Evolutionary conservation across 2,329 filamentous ascomycete species (phyloP).

Genomic region (Grosmannia serpens): DNA sequence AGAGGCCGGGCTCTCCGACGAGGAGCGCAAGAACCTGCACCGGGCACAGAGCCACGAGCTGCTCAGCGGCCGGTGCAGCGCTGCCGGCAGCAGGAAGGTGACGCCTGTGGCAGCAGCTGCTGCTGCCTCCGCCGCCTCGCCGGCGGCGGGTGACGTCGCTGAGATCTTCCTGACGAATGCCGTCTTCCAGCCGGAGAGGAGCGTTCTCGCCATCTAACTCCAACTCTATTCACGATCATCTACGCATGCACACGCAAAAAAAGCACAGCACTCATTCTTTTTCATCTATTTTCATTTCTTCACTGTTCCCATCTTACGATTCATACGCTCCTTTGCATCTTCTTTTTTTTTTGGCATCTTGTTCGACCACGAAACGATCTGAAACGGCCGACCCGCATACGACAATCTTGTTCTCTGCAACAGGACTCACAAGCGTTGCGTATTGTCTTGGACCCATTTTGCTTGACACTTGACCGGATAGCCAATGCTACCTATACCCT

Average conservation of each 20-base stretch:
- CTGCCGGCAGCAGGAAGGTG: constrained; percentile 12
- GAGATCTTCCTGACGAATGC: constrained; percentile 36
- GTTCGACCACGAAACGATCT: background rate
- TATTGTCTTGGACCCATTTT: background rate
- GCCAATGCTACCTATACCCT: background rate
- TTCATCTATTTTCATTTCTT: background rate
- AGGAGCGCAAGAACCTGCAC: constrained; percentile 30
- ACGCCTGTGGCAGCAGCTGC: constrained; percentile 17
- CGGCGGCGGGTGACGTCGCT: constrained; percentile 8
- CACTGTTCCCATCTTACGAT: background rate
- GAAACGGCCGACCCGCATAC: constrained; percentile 1
- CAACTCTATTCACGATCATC: no score
- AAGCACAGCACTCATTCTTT: background rate
- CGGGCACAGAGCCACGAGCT: constrained; percentile 40
- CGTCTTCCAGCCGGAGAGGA: constrained; percentile 31
- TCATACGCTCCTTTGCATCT: background rate
- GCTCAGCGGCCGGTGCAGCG: constrained; percentile 25
- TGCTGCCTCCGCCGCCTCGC: constrained; percentile 18
- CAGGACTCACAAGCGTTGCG: background rate
- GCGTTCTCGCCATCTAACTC: constrained; percentile 6
- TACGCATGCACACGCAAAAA: background rate
- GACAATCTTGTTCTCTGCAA: background rate
- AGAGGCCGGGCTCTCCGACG: constrained; percentile 17
- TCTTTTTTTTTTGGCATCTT: background rate
- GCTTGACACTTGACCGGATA: background rate